phyloP scores from a whole-genome alignment of 2,329 filamentous ascomycete species.

The Acephala macrosclerotiorum region DNA sequence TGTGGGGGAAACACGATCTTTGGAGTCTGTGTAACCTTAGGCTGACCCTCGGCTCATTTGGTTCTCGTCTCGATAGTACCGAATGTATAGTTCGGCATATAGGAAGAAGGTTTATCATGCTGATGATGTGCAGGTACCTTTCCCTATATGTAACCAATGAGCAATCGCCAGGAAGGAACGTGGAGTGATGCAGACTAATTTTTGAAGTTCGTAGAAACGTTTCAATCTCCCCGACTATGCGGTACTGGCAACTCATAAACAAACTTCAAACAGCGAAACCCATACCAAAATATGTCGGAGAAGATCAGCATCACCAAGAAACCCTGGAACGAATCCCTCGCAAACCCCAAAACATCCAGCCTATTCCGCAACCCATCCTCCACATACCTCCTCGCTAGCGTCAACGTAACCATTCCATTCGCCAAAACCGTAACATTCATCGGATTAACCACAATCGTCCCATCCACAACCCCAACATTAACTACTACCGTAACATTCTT shows the following conservation, averaged over 20 bases:
- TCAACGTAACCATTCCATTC: constrained; percentile 4
- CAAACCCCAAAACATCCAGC: constrained; percentile 5
- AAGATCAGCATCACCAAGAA: neutral
- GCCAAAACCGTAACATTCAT: neutral
- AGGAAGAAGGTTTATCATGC: neutral
- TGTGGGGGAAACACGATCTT: neutral
- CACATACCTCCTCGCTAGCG: neutral
- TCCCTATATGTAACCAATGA: neutral
- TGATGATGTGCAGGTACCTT: neutral
- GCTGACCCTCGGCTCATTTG: neutral
- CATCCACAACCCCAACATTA: constrained; percentile 1
- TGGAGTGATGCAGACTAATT: neutral
- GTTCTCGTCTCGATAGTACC: neutral
- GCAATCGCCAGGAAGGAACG: neutral
- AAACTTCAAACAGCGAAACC: neutral
- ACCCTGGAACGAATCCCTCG: neutral
- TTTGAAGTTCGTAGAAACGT: too few species aligned
- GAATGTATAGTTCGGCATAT: neutral
- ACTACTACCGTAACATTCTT: constrained; percentile 16
- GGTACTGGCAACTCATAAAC: too few species aligned
- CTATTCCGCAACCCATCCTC: neutral
- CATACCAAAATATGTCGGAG: neutral
- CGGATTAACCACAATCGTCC: neutral
- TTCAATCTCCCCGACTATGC: too few species aligned
- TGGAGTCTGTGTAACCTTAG: neutral